Evolutionary conservation across 2,329 filamentous ascomycete species (phyloP).

Genomic region (Calonectria pauciramosa): DNA sequence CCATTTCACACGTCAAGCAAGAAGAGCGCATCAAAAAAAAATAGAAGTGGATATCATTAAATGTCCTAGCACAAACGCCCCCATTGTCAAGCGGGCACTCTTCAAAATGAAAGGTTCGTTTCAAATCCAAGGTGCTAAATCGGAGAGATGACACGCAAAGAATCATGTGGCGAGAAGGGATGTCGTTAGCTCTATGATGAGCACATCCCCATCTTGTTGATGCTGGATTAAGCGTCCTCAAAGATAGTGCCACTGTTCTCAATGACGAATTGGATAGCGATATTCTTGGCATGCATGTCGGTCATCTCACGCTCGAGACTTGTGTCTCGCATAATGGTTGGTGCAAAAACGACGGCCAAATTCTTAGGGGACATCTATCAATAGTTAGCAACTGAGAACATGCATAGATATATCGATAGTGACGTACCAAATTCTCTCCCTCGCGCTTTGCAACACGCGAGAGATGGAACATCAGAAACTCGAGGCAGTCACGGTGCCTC

Average conservation of each 20-base stretch:
- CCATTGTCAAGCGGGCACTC: slow-evolving; percentile 35
- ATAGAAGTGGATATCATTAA: slow-evolving; percentile 50
- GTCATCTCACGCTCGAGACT: slow-evolving; percentile 95
- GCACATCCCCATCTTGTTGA: slow-evolving; percentile 1
- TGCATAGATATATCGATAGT: not conserved
- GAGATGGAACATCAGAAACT: slow-evolving; percentile 95
- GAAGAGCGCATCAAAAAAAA: slow-evolving; percentile 33
- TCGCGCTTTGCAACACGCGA: slow-evolving; percentile 87
- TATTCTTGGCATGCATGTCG: slow-evolving; percentile 94
- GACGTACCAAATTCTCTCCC: slow-evolving; percentile 82
- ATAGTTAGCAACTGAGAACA: slow-evolving; percentile 32
- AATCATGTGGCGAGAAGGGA: slow-evolving; percentile 20
- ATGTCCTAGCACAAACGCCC: slow-evolving; percentile 48
- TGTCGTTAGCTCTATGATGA: slow-evolving; percentile 15
- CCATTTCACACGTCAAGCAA: slow-evolving; percentile 21
- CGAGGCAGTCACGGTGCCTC: slow-evolving; percentile 88
- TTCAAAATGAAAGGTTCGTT: slow-evolving; percentile 36
- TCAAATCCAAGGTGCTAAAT: slow-evolving; percentile 42
- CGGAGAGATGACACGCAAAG: slow-evolving; percentile 35
- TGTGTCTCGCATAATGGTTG: slow-evolving; percentile 94
- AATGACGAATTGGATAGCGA: slow-evolving; percentile 91
- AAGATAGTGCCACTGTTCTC: slow-evolving; percentile 92
- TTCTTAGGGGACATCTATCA: slow-evolving; percentile 94
- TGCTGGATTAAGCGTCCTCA: slow-evolving; percentile 55
- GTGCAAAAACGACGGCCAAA: slow-evolving; percentile 95